These are phyloP conservation scores for Ustilago trichophora DNA, from an alignment of 1,284 basidiomycete species.

Conservation along the genomic window DNA sequence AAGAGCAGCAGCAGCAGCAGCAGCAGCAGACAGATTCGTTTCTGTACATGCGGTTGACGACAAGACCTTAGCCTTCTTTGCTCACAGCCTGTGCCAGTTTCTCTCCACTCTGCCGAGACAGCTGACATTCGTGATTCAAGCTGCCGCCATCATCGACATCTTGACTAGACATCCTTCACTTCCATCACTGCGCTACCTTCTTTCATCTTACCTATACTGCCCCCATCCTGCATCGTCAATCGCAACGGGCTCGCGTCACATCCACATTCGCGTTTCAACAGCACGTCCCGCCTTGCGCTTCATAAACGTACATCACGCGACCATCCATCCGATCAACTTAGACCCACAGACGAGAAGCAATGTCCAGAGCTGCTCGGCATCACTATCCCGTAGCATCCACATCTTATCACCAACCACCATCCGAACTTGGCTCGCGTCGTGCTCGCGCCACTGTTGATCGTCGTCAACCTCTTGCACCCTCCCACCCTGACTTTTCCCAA, in stretches of 20 bases:
- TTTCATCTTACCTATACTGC: too few relatives aligned
- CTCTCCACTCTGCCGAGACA: too few relatives aligned
- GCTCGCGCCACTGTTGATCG: constrained; percentile 5
- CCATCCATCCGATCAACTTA: neutral
- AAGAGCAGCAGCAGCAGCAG: neutral
- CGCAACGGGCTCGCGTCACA: neutral
- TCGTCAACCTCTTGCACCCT: constrained; percentile 1
- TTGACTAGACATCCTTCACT: too few relatives aligned
- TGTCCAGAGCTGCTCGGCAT: constrained; percentile 28
- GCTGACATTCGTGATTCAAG: too few relatives aligned
- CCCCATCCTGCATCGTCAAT: too few relatives aligned
- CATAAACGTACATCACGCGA: constrained; percentile 12
- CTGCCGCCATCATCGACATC: too few relatives aligned
- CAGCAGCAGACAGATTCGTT: too few relatives aligned
- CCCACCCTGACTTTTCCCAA: constrained; percentile 26
- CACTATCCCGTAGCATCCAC: constrained; percentile 36
- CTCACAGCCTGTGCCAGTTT: too few relatives aligned
- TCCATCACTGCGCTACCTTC: too few relatives aligned
- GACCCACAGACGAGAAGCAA: constrained; percentile 6
- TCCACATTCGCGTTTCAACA: neutral
- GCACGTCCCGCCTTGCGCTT: constrained; percentile 5
- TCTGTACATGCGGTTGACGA: too few relatives aligned
- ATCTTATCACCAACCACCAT: constrained; percentile 31
- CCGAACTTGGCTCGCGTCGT: constrained; percentile 1
- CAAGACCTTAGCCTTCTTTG: too few relatives aligned